phyloP scores from a whole-genome alignment of 1,284 basidiomycete genomes.

The Psilocybe mexicana region DNA sequence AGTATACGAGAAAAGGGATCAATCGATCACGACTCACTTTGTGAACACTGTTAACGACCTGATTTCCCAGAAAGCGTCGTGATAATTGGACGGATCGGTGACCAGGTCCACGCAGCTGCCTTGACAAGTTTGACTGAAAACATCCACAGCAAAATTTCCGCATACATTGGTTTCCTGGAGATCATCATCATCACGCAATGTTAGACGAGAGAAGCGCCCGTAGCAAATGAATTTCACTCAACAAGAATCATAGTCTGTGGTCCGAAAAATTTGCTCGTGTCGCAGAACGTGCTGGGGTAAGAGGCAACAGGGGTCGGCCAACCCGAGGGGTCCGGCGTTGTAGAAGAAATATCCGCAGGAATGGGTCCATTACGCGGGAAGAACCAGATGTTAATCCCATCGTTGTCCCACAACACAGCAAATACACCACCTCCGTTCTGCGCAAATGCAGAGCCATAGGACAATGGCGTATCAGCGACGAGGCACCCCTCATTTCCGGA shows the following conservation, averaged over 20 bases:
- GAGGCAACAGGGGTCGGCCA: conserved; percentile 63
- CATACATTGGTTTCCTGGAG: conserved; percentile 9
- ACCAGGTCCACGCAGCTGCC: conserved; percentile 6
- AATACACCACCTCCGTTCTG: conserved; percentile 41
- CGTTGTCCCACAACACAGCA: conserved; percentile 57
- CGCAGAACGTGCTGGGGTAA: conserved; percentile 55
- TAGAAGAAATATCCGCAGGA: conserved; percentile 54
- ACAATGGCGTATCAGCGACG: conserved; percentile 40
- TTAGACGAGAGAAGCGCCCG: background rate
- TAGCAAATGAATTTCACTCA: background rate
- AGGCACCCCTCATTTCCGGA: conserved; percentile 44
- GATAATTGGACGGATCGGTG: background rate
- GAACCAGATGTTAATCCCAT: conserved; percentile 61
- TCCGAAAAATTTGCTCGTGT: conserved; percentile 26
- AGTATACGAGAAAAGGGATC: background rate
- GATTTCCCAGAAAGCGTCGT: conserved; percentile 8
- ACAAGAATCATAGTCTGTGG: conserved; percentile 13
- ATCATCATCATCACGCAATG: too few species aligned
- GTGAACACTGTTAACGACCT: conserved; percentile 5
- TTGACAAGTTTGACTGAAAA: conserved; percentile 4
- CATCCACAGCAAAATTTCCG: conserved; percentile 8
- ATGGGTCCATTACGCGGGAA: conserved; percentile 51
- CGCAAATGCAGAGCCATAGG: conserved; percentile 19
- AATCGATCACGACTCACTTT: conserved; percentile 1
- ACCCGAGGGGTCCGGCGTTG: conserved; percentile 47